phyloP scores from a whole-genome alignment of 2,329 filamentous ascomycete genomes.

The Fusarium mundagurra region DNA sequence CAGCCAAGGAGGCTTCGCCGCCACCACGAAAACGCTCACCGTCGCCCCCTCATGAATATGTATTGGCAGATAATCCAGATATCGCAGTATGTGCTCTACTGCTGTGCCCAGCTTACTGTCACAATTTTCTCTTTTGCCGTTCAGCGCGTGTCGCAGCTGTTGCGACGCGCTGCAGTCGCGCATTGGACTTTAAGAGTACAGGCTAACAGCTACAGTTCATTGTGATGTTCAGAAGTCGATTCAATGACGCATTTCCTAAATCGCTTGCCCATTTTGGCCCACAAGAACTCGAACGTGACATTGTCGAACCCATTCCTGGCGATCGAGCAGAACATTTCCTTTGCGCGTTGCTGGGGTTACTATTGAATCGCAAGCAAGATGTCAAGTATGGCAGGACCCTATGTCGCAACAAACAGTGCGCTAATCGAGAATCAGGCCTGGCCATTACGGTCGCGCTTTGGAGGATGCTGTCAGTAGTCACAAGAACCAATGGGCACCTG shows the following conservation, averaged over 20 bases:
- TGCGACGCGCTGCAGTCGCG: conserved; percentile 65
- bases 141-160: conserved; percentile 51
- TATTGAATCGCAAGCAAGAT: conserved; percentile 97
- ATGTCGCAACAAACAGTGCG: background rate
- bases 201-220: conserved; percentile 76
- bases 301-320: conserved; percentile 80
- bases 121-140: conserved; percentile 39
- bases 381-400: conserved; percentile 79
- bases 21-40: conserved; percentile 81
- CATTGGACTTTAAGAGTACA: conserved; percentile 46
- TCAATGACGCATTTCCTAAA: conserved; percentile 87
- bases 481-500: conserved; percentile 85
- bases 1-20: conserved; percentile 69
- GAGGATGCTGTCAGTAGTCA: conserved; percentile 92
- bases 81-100: conserved; percentile 79
- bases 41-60: conserved; percentile 90
- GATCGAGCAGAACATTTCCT: conserved; percentile 88
- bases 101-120: background rate
- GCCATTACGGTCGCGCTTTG: conserved; percentile 90
- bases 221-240: conserved; percentile 96
- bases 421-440: conserved; percentile 69
- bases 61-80: conserved; percentile 88
- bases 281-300: conserved; percentile 91
- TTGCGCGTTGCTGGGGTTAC: conserved; percentile 86
- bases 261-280: conserved; percentile 90